Percentiles rank a stretch among this genome's conserved stretches.
phyloP scores from a whole-genome alignment of 2,329 filamentous ascomycete genomes.

The Colletotrichum sp. region DNA sequence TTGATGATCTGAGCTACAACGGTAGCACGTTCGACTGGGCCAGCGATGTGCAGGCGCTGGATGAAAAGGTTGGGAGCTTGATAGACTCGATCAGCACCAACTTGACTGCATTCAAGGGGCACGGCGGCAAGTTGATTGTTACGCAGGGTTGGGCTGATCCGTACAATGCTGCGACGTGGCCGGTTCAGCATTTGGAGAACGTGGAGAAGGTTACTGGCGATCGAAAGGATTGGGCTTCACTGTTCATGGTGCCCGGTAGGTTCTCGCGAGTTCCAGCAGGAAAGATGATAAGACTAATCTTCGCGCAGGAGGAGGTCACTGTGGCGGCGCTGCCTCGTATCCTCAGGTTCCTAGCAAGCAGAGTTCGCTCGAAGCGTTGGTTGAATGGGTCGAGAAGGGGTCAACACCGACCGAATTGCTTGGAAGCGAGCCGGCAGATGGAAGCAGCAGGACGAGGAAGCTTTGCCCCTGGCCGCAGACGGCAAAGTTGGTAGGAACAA shows the following conservation, averaged over 20 bases:
- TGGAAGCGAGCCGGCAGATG: not conserved
- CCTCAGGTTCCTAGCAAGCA: slow-evolving; percentile 2
- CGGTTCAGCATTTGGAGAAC: slow-evolving; percentile 24
- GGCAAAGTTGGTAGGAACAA: not conserved
- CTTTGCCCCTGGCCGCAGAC: slow-evolving; percentile 4
- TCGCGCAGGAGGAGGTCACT: not conserved
- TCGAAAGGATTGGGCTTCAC: not conserved
- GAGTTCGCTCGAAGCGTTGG: not conserved
- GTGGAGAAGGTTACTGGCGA: slow-evolving; percentile 30
- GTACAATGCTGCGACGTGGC: slow-evolving; percentile 5
- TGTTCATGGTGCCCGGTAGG: slow-evolving; percentile 5
- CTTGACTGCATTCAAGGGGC: not conserved
- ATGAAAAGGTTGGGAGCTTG: not conserved
- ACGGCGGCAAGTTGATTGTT: not conserved
- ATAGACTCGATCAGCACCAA: not conserved
- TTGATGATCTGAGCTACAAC: not conserved
- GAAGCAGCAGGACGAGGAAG: not conserved
- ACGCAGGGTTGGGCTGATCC: slow-evolving; percentile 6
- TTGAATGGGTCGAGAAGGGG: not conserved
- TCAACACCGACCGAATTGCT: not conserved
- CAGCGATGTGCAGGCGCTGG: not conserved
- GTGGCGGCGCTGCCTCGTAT: not conserved
- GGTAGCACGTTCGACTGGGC: slow-evolving; percentile 6
- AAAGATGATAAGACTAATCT: rapidly evolving
- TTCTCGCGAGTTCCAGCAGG: rapidly evolving